Evolutionary conservation across 176 grass and related monocot species (phyloP).

Genomic region (Avena atlantica): DNA sequence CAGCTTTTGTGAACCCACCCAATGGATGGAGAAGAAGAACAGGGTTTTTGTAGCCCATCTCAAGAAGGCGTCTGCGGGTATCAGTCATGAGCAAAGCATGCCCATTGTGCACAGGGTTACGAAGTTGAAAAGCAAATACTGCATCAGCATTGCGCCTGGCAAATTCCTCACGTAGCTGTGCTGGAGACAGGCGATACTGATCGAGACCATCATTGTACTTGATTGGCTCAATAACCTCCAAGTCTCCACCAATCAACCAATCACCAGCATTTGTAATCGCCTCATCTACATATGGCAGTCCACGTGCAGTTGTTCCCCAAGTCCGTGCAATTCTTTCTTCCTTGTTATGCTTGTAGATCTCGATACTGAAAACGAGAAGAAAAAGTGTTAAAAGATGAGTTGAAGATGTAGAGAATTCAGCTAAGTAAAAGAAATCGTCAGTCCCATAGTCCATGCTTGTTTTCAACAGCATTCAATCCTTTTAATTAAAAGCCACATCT

Average conservation of each 20-base stretch:
- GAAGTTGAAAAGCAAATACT: conserved; percentile 98
- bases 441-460: not conserved
- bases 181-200: conserved; percentile 86
- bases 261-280: conserved; percentile 88
- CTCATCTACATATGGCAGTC: conserved; percentile 88
- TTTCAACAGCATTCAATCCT: not conserved
- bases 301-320: conserved; percentile 88
- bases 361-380: conserved; percentile 68
- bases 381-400: conserved; percentile 17
- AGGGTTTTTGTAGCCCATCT: conserved; percentile 96
- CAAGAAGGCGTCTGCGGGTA: conserved; percentile 75
- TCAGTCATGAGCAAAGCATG: conserved; percentile 99
- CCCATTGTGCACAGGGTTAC: conserved; percentile 97
- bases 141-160: conserved; percentile 89
- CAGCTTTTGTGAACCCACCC: conserved; percentile 96
- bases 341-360: conserved; percentile 99
- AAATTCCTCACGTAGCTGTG: conserved; percentile 90
- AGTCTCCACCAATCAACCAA: conserved; percentile 96
- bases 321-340: conserved; percentile 99
- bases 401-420: not conserved
- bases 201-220: conserved; percentile 98
- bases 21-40: conserved; percentile 95
- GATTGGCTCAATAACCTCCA: conserved; percentile 96
- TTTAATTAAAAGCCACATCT: not conserved
- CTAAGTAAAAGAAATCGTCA: not conserved